phyloP scores from a whole-genome alignment of 1,139 yeast species.

The Debaryomyces fabryi region DNA sequence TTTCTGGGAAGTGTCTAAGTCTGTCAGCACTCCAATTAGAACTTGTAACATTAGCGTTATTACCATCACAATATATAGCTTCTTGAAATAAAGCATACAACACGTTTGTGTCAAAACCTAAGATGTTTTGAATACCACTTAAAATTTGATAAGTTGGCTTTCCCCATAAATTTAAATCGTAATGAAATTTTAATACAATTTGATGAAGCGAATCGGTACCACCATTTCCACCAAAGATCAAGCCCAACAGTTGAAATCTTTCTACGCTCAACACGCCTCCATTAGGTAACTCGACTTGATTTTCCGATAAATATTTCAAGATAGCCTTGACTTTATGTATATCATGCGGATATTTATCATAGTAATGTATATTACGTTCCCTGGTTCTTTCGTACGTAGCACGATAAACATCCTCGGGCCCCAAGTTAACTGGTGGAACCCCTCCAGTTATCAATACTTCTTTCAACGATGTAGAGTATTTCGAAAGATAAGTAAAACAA shows the following conservation, averaged over 20 bases:
- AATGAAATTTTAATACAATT: conserved; percentile 39
- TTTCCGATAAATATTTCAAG: conserved; percentile 32
- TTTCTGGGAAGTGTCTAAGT: conserved; percentile 30
- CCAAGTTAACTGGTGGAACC: conserved; percentile 50
- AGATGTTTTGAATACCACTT: conserved; percentile 28
- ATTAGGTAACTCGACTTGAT: conserved; percentile 43
- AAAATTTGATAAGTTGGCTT: conserved; percentile 41
- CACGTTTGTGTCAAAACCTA: conserved; percentile 55
- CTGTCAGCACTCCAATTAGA: conserved; percentile 56
- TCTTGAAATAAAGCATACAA: conserved; percentile 60
- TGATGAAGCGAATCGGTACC: conserved; percentile 52
- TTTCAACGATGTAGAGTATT: conserved; percentile 39
- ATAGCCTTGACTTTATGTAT: conserved; percentile 38
- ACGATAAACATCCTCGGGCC: conserved; percentile 50
- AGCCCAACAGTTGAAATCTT: conserved; percentile 56
- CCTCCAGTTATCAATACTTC: conserved; percentile 58
- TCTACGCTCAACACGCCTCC: conserved; percentile 53
- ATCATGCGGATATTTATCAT: conserved; percentile 52
- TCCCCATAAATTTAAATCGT: conserved; percentile 38
- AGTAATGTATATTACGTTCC: conserved; percentile 52
- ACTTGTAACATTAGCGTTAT: conserved; percentile 13
- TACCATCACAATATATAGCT: conserved; percentile 54
- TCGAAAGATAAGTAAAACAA: conserved; percentile 51
- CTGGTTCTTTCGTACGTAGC: conserved; percentile 50
- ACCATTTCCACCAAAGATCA: conserved; percentile 51